Conservation (phyloP, 208 protist genomes). For the Leptomonas seymouri region DNA sequence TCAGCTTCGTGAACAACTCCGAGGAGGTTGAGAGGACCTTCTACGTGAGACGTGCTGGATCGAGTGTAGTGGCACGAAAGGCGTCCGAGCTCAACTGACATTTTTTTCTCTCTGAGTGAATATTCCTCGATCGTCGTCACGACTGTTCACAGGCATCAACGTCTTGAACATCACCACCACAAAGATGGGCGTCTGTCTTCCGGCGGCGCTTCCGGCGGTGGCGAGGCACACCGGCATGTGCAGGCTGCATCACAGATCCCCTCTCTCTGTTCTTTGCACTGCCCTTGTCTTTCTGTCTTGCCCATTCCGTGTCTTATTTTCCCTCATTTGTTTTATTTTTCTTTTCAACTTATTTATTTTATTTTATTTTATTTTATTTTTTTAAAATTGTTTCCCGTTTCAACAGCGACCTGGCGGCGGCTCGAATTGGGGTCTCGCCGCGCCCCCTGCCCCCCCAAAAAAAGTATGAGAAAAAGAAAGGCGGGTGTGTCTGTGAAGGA, state of each 20-base stretch:
- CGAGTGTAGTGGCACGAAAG: slow-evolving; percentile 16
- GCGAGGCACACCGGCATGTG: neutral
- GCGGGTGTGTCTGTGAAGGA: too few species aligned
- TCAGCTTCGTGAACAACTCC: slow-evolving; percentile 40
- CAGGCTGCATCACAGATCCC: neutral
- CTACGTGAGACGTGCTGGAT: slow-evolving; percentile 31
- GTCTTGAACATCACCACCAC: too few species aligned
- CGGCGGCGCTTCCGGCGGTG: neutral
- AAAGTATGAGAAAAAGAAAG: too few species aligned
- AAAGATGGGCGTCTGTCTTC: neutral
- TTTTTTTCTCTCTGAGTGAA: slow-evolving; percentile 19
- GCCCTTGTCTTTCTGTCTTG: slow-evolving; percentile 15
- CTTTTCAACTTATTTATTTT: neutral
- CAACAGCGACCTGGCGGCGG: too few species aligned
- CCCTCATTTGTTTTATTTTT: slow-evolving; percentile 9
- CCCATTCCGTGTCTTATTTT: slow-evolving; percentile 1
- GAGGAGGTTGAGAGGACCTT: slow-evolving; percentile 37
- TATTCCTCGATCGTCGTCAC: neutral
- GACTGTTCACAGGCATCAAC: too few species aligned
- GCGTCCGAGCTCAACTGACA: slow-evolving; percentile 30
- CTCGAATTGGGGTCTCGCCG: too few species aligned
- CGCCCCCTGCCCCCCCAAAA: too few species aligned
- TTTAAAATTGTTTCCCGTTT: neutral
- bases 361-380: neutral
- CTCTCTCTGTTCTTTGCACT: neutral